Base-by-base conservation (phyloP, 2,329 filamentous ascomycete species). In the Colletotrichum tanaceti region DNA sequence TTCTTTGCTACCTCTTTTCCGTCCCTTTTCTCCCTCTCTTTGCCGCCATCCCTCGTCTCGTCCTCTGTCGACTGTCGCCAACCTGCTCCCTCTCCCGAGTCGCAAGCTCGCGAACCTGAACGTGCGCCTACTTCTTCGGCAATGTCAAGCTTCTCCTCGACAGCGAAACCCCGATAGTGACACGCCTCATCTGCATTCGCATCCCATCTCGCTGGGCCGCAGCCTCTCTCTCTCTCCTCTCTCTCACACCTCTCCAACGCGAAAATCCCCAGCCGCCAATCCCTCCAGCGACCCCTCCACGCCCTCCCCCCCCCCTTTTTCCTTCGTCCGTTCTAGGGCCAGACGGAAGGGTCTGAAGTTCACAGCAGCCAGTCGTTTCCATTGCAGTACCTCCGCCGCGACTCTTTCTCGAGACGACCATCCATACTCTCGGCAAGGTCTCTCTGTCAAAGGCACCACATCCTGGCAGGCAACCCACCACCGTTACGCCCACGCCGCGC, bases 231-330 rank as follows among this genome's bases (percentile, higher is more conserved):
- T n/a, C n/a, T n/a, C n/a, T n/a, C n/a, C n/a, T n/a, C n/a, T n/a
- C n/a, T n/a, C n/a, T n/a, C n/a, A n/a, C n/a, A 54, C 53, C n/a
- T 24, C 16, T 6, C 9, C 28, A 32, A 32, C 47, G 43, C 58
- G 44, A 68, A 65, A 68, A 28, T 55, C 47, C 35, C 55, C 44
- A 57, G 38, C 49, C 22, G 11, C 39, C 18, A n/a, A 22, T 18
- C 35, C 49, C 28, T 55, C 20, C 61, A 65, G 54, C 61, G n/a
- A 59, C 65, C 49, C 39, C 47, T 46, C 59, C n/a, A n/a, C n/a
- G n/a, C n/a, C n/a, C n/a, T n/a, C n/a, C n/a, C n/a, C n/a, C n/a
- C n/a, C n/a, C n/a, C n/a, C n/a, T n/a, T n/a, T 18, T 20, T 6
- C 59, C 59, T 18, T 20, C n/a, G 6, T 49, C 44, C n/a, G 4